These are phyloP conservation scores for Rhodotorula sp. DNA, from an alignment of 1,284 basidiomycete genomes.

Conservation along the genomic window DNA sequence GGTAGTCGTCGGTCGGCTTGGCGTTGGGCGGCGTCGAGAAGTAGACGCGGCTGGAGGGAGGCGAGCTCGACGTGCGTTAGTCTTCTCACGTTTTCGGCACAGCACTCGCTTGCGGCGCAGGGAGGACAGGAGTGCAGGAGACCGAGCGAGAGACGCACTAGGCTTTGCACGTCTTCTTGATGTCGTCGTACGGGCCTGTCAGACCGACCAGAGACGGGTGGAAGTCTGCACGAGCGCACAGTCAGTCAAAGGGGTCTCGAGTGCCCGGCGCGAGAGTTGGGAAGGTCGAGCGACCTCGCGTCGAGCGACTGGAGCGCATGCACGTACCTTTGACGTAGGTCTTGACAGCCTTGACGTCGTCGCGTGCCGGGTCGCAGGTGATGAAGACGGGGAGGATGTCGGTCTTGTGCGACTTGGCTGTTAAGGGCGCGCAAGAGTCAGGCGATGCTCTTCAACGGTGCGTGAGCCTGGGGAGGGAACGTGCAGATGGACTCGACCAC, in stretches of 20 bases:
- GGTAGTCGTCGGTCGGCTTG: constrained; percentile 77
- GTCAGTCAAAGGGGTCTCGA: background rate
- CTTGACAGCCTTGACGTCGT: constrained; percentile 63
- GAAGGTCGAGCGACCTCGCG: background rate
- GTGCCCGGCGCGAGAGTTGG: background rate
- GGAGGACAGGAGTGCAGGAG: background rate
- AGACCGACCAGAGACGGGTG: constrained; percentile 87
- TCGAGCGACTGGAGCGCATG: background rate
- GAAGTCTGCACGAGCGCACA: constrained; percentile 63
- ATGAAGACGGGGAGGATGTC: constrained; percentile 84
- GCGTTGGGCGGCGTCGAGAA: constrained; percentile 91
- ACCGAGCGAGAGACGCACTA: constrained; percentile 55
- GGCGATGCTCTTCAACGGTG: background rate
- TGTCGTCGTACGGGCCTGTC: constrained; percentile 79
- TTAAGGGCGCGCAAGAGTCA: constrained; percentile 47
- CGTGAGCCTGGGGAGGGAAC: constrained; percentile 43
- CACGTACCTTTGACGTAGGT: constrained; percentile 57
- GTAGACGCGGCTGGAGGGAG: constrained; percentile 71
- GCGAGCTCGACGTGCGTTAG: background rate
- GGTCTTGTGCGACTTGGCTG: constrained; percentile 62
- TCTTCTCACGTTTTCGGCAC: no score
- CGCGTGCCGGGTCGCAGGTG: constrained; percentile 92
- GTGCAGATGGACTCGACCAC: constrained; percentile 75
- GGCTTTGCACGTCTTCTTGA: constrained; percentile 86
- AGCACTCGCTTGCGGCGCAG: background rate